phyloP scores from a whole-genome alignment of 1,284 basidiomycete species.

The Xerocomus nothofagi region DNA sequence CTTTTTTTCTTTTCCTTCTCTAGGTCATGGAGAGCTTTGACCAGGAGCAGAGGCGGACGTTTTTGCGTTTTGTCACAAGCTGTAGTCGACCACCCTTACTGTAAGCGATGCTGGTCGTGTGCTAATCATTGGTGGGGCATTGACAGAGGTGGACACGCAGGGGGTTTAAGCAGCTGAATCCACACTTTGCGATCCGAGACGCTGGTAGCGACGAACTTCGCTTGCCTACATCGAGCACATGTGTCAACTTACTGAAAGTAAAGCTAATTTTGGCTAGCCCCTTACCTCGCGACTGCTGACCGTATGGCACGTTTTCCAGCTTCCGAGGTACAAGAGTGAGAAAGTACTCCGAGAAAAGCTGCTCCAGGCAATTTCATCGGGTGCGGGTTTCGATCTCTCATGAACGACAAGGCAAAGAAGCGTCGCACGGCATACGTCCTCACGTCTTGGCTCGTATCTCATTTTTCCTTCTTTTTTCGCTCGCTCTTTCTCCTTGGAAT shows the following conservation, averaged over 20 bases:
- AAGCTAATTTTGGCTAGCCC: background rate
- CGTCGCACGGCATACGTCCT: background rate
- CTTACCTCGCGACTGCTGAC: background rate
- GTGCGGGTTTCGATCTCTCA: slow-evolving; percentile 88
- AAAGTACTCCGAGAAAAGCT: slow-evolving; percentile 69
- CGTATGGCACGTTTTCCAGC: slow-evolving; percentile 38
- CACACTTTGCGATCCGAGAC: slow-evolving; percentile 84
- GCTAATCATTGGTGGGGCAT: background rate
- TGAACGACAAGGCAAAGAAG: slow-evolving; percentile 36
- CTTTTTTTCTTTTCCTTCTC: slow-evolving; percentile 8
- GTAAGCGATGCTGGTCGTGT: slow-evolving; percentile 41
- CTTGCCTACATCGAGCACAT: slow-evolving; percentile 81
- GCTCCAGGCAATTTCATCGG: slow-evolving; percentile 81
- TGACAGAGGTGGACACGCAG: slow-evolving; percentile 38
- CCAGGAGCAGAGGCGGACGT: slow-evolving; percentile 66
- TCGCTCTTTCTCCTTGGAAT: background rate
- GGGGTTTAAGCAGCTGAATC: slow-evolving; percentile 86
- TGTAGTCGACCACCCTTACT: slow-evolving; percentile 87
- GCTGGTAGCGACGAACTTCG: slow-evolving; percentile 71
- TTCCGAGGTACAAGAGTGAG: slow-evolving; percentile 70
- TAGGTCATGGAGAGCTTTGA: slow-evolving; percentile 74
- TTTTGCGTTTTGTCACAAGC: slow-evolving; percentile 88
- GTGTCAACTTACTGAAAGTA: slow-evolving; percentile 86
- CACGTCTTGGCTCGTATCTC: background rate
- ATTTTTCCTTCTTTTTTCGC: background rate